phyloP scores from a whole-genome alignment of 129 eudicot species.

The Chrysanthemum seticuspe region DNA sequence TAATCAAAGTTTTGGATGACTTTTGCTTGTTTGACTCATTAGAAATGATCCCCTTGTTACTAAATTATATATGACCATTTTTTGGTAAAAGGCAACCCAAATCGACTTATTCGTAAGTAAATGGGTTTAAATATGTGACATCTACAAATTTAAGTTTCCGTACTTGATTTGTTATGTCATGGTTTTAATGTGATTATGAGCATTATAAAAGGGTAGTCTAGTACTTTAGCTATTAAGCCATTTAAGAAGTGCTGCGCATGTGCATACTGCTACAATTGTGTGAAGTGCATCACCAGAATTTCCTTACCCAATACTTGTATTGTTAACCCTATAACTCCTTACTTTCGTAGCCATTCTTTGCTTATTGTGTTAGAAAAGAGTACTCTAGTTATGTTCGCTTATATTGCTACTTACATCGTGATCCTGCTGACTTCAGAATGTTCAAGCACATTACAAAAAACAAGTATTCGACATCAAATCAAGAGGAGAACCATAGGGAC shows the following conservation, averaged over 20 bases:
- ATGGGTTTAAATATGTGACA: too few species aligned
- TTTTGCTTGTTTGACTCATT: too few species aligned
- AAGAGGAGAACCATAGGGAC: slow-evolving; percentile 43
- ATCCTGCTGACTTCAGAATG: slow-evolving; percentile 46
- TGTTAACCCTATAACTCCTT: neutral
- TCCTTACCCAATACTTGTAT: neutral
- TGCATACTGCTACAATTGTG: too few species aligned
- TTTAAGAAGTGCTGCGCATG: neutral
- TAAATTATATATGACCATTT: too few species aligned
- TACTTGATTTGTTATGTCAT: neutral
- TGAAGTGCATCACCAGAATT: too few species aligned
- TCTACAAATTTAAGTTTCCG: too few species aligned
- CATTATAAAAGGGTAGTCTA: neutral
- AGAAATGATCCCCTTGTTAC: too few species aligned
- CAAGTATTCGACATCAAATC: slow-evolving; percentile 45
- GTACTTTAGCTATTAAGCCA: neutral
- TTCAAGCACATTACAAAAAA: slow-evolving; percentile 49
- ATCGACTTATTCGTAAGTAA: too few species aligned
- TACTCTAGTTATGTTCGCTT: neutral
- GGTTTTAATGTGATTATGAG: neutral
- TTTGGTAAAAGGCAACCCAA: too few species aligned
- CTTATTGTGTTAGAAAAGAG: neutral
- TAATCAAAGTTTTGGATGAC: too few species aligned
- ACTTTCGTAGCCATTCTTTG: neutral
- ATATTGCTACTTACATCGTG: neutral